phyloP scores from a whole-genome alignment of 2,329 filamentous ascomycete genomes.

The Seiridium unicorne region DNA sequence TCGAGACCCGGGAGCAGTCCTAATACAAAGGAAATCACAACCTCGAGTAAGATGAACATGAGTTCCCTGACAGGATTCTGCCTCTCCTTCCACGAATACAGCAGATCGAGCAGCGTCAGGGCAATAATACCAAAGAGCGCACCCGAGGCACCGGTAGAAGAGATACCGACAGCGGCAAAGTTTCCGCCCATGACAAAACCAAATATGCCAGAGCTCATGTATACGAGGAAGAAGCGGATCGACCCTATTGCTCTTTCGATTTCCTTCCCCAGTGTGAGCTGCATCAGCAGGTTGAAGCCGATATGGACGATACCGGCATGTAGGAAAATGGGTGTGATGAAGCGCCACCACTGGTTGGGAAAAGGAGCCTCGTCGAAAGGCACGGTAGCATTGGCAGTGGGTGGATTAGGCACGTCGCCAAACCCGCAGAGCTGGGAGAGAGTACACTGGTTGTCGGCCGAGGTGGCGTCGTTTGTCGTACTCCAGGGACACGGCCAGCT shows the following conservation, averaged over 20 bases:
- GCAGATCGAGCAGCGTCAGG: slow-evolving; percentile 79
- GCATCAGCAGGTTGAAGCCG: slow-evolving; percentile 89
- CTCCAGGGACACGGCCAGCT: slow-evolving; percentile 81
- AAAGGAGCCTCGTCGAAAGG: slow-evolving; percentile 50
- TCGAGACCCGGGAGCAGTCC: slow-evolving; percentile 90
- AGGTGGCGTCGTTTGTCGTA: slow-evolving; percentile 54
- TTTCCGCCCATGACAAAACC: slow-evolving; percentile 95
- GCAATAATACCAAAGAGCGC: slow-evolving; percentile 90
- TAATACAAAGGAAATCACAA: slow-evolving; percentile 86
- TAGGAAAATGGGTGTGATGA: slow-evolving; percentile 93
- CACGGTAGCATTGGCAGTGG: slow-evolving; percentile 42
- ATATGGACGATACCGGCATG: slow-evolving; percentile 95
- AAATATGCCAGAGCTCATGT: slow-evolving; percentile 89
- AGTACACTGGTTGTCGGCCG: slow-evolving; percentile 58
- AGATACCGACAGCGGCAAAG: slow-evolving; percentile 77
- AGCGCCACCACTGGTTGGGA: slow-evolving; percentile 95
- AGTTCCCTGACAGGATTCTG: slow-evolving; percentile 76
- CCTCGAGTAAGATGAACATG: slow-evolving; percentile 81
- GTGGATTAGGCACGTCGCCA: slow-evolving; percentile 62
- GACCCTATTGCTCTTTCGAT: slow-evolving; percentile 91
- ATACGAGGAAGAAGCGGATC: slow-evolving; percentile 85
- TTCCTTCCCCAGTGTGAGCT: slow-evolving; percentile 85
- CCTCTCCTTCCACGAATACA: slow-evolving; percentile 89
- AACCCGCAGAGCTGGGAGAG: slow-evolving; percentile 85
- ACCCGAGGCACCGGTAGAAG: slow-evolving; percentile 87